Evolutionary conservation across 1,139 yeast genomes (phyloP).

Genomic region (Pneumocystis carinii): DNA sequence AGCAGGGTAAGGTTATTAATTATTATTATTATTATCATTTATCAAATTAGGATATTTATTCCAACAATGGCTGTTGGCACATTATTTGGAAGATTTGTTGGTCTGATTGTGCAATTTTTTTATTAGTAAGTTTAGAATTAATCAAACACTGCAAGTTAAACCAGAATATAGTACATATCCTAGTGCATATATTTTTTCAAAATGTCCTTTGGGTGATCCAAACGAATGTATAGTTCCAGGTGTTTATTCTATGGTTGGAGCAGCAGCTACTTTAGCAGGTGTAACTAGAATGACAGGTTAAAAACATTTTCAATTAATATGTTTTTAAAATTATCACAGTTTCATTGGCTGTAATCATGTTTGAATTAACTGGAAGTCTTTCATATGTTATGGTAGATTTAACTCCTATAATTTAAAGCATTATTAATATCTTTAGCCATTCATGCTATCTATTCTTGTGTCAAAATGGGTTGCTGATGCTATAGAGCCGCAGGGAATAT

Average conservation of each 20-base stretch:
- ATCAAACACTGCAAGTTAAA: neutral
- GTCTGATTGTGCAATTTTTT: slow-evolving; percentile 31
- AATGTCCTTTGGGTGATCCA: slow-evolving; percentile 16
- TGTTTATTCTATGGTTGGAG: slow-evolving; percentile 51
- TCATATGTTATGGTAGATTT: slow-evolving; percentile 31
- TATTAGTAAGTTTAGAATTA: neutral
- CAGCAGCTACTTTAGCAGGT: slow-evolving; percentile 58
- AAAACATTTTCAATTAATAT: slow-evolving; percentile 2
- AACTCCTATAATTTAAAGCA: neutral
- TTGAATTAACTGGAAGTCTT: slow-evolving; percentile 46
- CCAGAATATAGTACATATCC: slow-evolving; percentile 22
- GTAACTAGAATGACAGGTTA: slow-evolving; percentile 47
- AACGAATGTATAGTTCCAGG: slow-evolving; percentile 37
- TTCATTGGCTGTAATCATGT: slow-evolving; percentile 43
- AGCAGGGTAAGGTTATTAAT: slow-evolving; percentile 28
- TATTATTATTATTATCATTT: neutral
- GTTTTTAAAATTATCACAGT: slow-evolving; percentile 1
- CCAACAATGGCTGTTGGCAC: slow-evolving; percentile 62
- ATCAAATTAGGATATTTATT: slow-evolving; percentile 32
- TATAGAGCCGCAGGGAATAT: slow-evolving; percentile 8
- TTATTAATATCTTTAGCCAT: slow-evolving; percentile 3
- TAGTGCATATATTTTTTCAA: slow-evolving; percentile 17
- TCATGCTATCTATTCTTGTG: slow-evolving; percentile 11
- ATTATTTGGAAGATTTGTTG: slow-evolving; percentile 42
- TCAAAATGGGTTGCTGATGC: slow-evolving; percentile 13